Base-by-base conservation (phyloP, 345 rosid genomes). In the Citropsis articulata region DNA sequence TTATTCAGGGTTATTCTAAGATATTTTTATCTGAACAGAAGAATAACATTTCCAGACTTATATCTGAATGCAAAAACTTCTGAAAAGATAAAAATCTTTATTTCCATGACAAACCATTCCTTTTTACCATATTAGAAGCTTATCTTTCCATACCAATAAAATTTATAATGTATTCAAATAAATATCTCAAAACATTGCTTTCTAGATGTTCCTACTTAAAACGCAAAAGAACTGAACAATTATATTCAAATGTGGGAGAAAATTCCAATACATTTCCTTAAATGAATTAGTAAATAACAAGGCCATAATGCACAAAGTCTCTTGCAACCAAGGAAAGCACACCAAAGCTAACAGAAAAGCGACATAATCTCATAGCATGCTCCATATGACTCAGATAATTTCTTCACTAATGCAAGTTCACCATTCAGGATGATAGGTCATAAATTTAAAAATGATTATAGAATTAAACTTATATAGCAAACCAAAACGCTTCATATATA, bases 341-440 rank as follows among this genome's bases (percentile, higher is more conserved):
- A 16, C 33, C 36, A 30, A 75, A 30, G 68, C 40, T 61, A 73
- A 36, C 27, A 55, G 18, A 24, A 55, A 66, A 31, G 16, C n/a
- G 1, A 22, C 22, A 63, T 66, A 4, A 66, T 48, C 36, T 31
- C 4, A 24, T 28, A 62, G 25, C 36, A 28, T 69, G 25, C 38
- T 73, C 60, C 62, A 64, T 73, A 40, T 38, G 64, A 66, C 66
- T 65, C 22, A 5, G 38, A 38, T 66, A 65, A 72, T 79, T 64
- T 45, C 30, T 38, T n/a, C 12, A 38, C 27, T 30, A 19, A 66
- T 40, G 60, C 63, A 42, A 40, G 42, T 35, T 21, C 22, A 16
- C 27, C 65, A 75, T 27, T 25, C 55, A 60, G 40, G 64, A 61
- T 5, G 63, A 69, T 16, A 42, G 16, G 40, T 67, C 57, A 61